Conservation (phyloP, 2,329 filamentous ascomycete species). For the Colletotrichum lentis region DNA sequence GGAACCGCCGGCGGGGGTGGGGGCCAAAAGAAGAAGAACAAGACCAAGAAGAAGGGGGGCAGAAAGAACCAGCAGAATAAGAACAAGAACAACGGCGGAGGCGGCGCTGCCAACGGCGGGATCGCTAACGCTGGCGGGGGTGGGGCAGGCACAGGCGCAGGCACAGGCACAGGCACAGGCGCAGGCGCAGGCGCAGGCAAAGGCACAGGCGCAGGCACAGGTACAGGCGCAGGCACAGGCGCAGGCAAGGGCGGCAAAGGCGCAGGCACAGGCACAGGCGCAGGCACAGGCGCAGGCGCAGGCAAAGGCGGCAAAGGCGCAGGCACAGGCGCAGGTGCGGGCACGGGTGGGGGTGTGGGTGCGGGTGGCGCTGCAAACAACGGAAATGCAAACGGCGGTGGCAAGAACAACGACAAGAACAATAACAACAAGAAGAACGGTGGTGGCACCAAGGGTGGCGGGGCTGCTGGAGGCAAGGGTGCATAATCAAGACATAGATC, state of each 20-base stretch:
- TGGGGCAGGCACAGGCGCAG: too few relatives aligned
- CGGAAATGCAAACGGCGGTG: slow-evolving; percentile 14
- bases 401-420: slow-evolving; percentile 5
- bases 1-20: slow-evolving; percentile 13
- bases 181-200: too few relatives aligned
- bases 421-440: background rate
- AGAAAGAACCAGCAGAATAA: slow-evolving; percentile 5
- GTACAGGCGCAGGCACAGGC: too few relatives aligned
- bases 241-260: too few relatives aligned
- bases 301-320: too few relatives aligned
- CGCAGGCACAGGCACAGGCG: too few relatives aligned
- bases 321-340: too few relatives aligned
- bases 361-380: slow-evolving; percentile 1
- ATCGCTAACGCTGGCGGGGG: too few relatives aligned
- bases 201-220: too few relatives aligned
- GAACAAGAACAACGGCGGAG: slow-evolving; percentile 13
- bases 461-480: slow-evolving; percentile 14
- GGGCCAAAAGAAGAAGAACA: slow-evolving; percentile 1
- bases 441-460: background rate
- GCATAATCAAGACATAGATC: slow-evolving; percentile 6
- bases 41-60: slow-evolving; percentile 8
- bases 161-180: too few relatives aligned
- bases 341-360: too few relatives aligned
- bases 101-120: background rate
- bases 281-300: too few relatives aligned